phyloP scores from a whole-genome alignment of 2,329 filamentous ascomycete genomes.

The Paramyrothecium sp. region DNA sequence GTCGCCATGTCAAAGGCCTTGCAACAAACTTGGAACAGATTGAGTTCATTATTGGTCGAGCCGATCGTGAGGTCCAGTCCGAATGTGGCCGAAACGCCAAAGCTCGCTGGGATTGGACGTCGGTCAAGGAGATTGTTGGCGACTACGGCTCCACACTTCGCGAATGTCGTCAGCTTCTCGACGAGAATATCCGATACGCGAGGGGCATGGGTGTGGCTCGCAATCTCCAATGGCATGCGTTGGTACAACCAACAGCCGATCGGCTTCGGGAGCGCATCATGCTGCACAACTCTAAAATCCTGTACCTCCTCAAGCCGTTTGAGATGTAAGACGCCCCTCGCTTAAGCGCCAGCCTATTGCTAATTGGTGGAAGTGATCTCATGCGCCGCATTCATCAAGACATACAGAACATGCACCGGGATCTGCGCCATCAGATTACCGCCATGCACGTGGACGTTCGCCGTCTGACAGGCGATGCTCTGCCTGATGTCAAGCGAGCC shows the following conservation, averaged over 20 bases:
- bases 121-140: constrained; percentile 25
- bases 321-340: constrained; percentile 26
- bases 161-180: constrained; percentile 27
- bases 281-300: constrained; percentile 31
- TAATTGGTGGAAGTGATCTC: neutral
- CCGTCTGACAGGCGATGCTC: constrained; percentile 18
- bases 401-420: constrained; percentile 14
- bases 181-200: constrained; percentile 25
- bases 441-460: constrained; percentile 18
- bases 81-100: no score
- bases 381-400: constrained; percentile 14
- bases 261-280: constrained; percentile 26
- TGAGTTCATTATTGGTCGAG: no score
- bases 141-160: constrained; percentile 26
- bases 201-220: constrained; percentile 19
- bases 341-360: constrained; percentile 1
- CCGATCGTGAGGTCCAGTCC: no score
- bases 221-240: constrained; percentile 33
- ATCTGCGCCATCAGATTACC: constrained; percentile 18
- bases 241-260: constrained; percentile 30
- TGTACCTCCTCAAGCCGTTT: constrained; percentile 32
- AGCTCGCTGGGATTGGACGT: constrained; percentile 9
- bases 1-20: no score
- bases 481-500: constrained; percentile 21
- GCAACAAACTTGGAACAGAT: no score